Evolutionary conservation across 768 basidiomycete genomes (phyloP), one percentile per base, ranked within the genome.

Genomic region (Candolleomyces efflorescens): DNA sequence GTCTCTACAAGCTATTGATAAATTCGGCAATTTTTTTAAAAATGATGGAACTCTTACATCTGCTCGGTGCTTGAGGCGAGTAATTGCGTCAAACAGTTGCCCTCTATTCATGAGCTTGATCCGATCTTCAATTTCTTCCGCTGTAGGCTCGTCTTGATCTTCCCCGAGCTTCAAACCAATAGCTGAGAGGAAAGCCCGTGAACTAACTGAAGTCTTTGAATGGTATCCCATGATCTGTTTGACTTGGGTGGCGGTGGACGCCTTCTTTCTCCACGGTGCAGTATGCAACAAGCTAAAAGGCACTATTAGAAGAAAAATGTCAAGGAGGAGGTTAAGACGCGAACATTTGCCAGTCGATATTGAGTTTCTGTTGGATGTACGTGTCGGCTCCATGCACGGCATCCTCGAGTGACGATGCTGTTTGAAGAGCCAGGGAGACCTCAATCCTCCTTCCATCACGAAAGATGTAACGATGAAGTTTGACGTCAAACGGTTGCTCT

Each of bases 61-160:
- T 36, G 88, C 88, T 23, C 91, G 92, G 64, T 93, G 86, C 66
- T 83, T 87, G 56, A 90, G 59, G 9, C 91, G 84, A 22, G 84
- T 84, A 59, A 94, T 88, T 46, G 93, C 84, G 61, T 86, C 85
- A 0, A 86, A 87, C 26, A 91, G 90, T 61, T 89, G 79, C 2
- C 92, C 92, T 68, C 90, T 92, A 1, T 83, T 92, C 63, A 94
- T 64, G 10, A 20, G 13, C 37, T 53, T 53, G 51, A 53, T 18
- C 10, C 51, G 51, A 0, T 58, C 70, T 46, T 64, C 68, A 4
- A 84, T 67, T 45, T 69, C 72, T 27, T 74, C 64, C 9, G 68
- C 68, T 22, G 60, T 63, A 22, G 48, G 63, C 5, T 59, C 59
- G 4, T 64, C 63, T 36, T 68, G 37, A 13, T 36, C 51, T 39